A percentile compares a stretch with the other conserved stretches of the same genome.
phyloP scores from a whole-genome alignment of 1,284 basidiomycete species.

The Irpex sp. region DNA sequence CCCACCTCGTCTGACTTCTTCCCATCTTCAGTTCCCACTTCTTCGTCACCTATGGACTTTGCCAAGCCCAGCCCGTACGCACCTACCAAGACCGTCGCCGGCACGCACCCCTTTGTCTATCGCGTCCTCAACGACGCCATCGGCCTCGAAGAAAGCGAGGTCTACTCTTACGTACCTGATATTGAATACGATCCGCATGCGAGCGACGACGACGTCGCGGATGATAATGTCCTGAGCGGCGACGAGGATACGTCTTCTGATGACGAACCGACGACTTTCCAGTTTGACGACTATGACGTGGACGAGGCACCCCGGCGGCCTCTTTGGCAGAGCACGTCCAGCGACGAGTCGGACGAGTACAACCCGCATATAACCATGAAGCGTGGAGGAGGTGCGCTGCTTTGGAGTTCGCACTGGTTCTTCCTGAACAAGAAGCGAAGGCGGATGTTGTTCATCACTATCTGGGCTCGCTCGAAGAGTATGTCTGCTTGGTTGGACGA shows the following conservation, averaged over 20 bases:
- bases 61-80: slow-evolving; percentile 59
- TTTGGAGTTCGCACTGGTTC: slow-evolving; percentile 98
- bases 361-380: slow-evolving; percentile 25
- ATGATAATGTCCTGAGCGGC: slow-evolving; percentile 54
- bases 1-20: slow-evolving; percentile 71
- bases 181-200: slow-evolving; percentile 95
- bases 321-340: slow-evolving; percentile 26
- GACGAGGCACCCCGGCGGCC: slow-evolving; percentile 50
- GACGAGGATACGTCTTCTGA: slow-evolving; percentile 56
- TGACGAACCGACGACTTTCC: slow-evolving; percentile 65
- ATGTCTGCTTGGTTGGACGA: slow-evolving; percentile 52
- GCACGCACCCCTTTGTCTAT: slow-evolving; percentile 80
- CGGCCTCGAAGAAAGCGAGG: slow-evolving; percentile 89
- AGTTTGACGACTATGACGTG: slow-evolving; percentile 78
- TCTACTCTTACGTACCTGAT: slow-evolving; percentile 93
- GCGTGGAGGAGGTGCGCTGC: slow-evolving; percentile 66
- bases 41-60: slow-evolving; percentile 60
- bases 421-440: slow-evolving; percentile 94
- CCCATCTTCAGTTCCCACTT: slow-evolving; percentile 66
- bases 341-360: slow-evolving; percentile 25
- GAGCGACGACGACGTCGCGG: slow-evolving; percentile 75
- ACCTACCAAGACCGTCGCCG: slow-evolving; percentile 39
- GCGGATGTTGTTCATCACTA: slow-evolving; percentile 89
- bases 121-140: slow-evolving; percentile 90
- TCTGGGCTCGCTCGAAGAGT: slow-evolving; percentile 84